These are phyloP conservation scores for Fusarium sarcochroum DNA, from an alignment of 2,329 filamentous ascomycete genomes.

Conservation along the genomic window DNA sequence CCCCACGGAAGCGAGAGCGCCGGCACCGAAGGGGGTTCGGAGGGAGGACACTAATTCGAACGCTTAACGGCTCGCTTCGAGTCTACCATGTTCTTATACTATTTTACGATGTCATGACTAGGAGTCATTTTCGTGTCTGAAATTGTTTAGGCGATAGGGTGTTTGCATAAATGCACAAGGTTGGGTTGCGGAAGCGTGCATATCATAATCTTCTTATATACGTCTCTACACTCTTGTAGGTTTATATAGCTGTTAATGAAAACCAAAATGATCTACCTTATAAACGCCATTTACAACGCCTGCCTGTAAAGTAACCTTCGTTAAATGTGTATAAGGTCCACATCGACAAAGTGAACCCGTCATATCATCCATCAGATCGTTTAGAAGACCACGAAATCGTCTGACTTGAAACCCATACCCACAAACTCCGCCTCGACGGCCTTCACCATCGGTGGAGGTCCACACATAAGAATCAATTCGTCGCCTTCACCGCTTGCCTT, in stretches of 20 bases:
- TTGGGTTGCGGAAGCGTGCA: conserved; percentile 10
- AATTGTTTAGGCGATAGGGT: background rate
- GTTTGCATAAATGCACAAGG: background rate
- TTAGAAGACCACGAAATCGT: conserved; percentile 50
- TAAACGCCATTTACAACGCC: conserved; percentile 6
- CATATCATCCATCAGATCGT: background rate
- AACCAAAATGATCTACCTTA: conserved; percentile 2
- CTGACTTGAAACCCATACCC: conserved; percentile 73
- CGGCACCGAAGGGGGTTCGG: conserved; percentile 14
- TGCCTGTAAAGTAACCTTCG: background rate
- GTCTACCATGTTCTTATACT: background rate
- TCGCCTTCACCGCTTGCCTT: conserved; percentile 57
- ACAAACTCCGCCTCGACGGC: conserved; percentile 67
- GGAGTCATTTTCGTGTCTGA: conserved; percentile 12
- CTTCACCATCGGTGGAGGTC: conserved; percentile 81
- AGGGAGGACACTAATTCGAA: conserved; percentile 28
- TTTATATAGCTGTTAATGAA: background rate
- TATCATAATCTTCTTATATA: background rate
- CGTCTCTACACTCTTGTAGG: background rate
- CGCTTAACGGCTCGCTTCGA: background rate
- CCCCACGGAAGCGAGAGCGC: conserved; percentile 12
- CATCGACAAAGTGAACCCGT: background rate
- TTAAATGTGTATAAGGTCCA: background rate
- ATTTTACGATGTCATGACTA: conserved; percentile 29
- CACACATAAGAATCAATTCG: conserved; percentile 82